Evolutionary conservation across 352 stramenopile species (phyloP).

Genomic region (Globisporangium canariense): DNA sequence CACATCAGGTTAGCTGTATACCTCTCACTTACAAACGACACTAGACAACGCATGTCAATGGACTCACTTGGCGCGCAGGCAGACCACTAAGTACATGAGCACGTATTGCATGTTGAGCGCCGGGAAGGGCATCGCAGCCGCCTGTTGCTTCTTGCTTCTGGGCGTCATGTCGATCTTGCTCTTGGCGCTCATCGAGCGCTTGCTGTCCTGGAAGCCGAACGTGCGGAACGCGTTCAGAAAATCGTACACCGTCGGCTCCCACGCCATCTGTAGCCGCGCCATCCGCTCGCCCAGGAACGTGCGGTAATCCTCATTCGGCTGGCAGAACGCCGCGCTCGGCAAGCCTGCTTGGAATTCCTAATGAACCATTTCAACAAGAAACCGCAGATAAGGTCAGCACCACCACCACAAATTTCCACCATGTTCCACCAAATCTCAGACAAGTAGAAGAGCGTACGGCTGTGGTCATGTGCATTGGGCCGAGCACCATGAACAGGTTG

Average conservation of each 20-base stretch:
- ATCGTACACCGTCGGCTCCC: slow-evolving; percentile 67
- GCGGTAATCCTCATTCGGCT: slow-evolving; percentile 51
- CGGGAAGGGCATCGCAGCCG: slow-evolving; percentile 45
- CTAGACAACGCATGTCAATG: slow-evolving; percentile 1
- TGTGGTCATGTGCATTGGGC: slow-evolving; percentile 1
- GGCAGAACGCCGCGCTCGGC: slow-evolving; percentile 43
- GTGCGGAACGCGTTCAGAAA: slow-evolving; percentile 74
- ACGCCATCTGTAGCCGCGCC: slow-evolving; percentile 56
- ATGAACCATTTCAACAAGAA: neutral
- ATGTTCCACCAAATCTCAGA: neutral
- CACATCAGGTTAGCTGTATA: neutral
- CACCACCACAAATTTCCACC: neutral
- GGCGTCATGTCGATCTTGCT: slow-evolving; percentile 61
- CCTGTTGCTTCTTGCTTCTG: slow-evolving; percentile 18
- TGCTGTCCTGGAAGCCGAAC: slow-evolving; percentile 82
- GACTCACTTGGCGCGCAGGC: slow-evolving; percentile 52
- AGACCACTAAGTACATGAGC: slow-evolving; percentile 72
- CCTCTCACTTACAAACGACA: neutral
- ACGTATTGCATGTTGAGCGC: slow-evolving; percentile 82
- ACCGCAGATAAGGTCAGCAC: neutral
- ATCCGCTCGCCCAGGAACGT: slow-evolving; percentile 27
- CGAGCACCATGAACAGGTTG: slow-evolving; percentile 59
- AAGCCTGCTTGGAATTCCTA: slow-evolving; percentile 49
- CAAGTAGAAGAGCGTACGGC: slow-evolving; percentile 12
- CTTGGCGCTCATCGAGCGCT: slow-evolving; percentile 78